phyloP scores from a whole-genome alignment of 2,329 filamentous ascomycete genomes.

The Alternaria triticimaculans region DNA sequence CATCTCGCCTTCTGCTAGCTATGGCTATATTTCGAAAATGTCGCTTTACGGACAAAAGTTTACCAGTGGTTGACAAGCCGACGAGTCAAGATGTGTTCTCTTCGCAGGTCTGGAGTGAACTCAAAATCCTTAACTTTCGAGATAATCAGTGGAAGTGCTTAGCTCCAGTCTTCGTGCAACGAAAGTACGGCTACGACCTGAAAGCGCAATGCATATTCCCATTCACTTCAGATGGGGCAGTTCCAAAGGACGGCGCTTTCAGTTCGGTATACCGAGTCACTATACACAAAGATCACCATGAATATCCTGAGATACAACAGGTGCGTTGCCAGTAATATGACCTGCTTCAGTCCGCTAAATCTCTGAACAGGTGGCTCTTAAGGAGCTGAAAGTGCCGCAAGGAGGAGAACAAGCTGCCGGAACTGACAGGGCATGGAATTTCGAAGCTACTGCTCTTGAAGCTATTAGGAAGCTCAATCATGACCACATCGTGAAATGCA shows the following conservation, averaged over 20 bases:
- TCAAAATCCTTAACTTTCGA: conserved; percentile 9
- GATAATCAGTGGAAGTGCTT: conserved; percentile 22
- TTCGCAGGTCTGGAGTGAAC: conserved; percentile 1
- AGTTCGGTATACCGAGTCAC: conserved; percentile 8
- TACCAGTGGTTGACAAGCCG: background rate
- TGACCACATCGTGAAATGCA: conserved; percentile 15
- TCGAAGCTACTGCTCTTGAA: conserved; percentile 14
- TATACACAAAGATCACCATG: conserved; percentile 15
- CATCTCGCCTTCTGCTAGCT: background rate
- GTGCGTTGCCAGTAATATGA: background rate
- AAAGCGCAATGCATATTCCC: conserved; percentile 15
- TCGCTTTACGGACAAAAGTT: background rate
- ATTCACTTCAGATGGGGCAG: conserved; percentile 1
- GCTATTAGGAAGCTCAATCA: conserved; percentile 21
- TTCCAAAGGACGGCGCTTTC: conserved; percentile 12
- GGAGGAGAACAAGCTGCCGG: background rate
- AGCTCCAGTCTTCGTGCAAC: conserved; percentile 12
- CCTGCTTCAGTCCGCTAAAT: too few relatives aligned
- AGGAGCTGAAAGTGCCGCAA: conserved; percentile 8
- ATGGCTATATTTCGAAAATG: background rate
- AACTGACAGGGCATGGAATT: conserved; percentile 16
- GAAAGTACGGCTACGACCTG: conserved; percentile 11
- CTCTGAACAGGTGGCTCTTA: conserved; percentile 14
- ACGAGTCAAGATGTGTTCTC: background rate
- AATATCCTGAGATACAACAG: background rate